Evolutionary conservation across 441 rosid species (phyloP).

Genomic region (Biscutella laevigata): DNA sequence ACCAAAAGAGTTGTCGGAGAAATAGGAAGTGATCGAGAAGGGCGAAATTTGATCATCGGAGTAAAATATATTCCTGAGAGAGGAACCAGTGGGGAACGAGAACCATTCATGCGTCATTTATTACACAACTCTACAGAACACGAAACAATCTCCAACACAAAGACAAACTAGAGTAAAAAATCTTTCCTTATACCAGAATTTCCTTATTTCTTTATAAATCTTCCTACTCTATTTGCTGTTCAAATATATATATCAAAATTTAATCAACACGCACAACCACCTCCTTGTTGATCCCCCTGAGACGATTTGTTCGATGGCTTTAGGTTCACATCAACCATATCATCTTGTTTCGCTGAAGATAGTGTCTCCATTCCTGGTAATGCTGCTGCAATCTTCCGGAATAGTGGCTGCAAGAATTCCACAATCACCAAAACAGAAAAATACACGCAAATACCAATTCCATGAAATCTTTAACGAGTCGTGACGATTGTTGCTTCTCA

Average conservation of each 20-base stretch:
- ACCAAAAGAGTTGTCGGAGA: not conserved
- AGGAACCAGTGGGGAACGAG: too few species aligned
- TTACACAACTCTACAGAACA: conserved; percentile 11
- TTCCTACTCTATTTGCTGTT: conserved; percentile 14
- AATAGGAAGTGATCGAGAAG: not conserved
- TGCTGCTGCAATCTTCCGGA: conserved; percentile 60
- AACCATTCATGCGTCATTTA: conserved; percentile 14
- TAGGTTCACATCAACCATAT: conserved; percentile 50
- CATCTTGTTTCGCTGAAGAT: conserved; percentile 41
- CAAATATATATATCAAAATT: not conserved
- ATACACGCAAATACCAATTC: not conserved
- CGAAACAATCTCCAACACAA: conserved; percentile 4
- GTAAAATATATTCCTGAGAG: too few species aligned
- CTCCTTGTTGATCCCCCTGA: conserved; percentile 27
- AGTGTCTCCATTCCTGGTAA: conserved; percentile 58
- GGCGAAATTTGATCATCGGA: conserved; percentile 1
- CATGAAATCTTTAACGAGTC: not conserved
- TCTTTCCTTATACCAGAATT: conserved; percentile 3
- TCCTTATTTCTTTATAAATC: conserved; percentile 1
- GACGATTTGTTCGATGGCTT: conserved; percentile 25
- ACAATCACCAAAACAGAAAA: not conserved
- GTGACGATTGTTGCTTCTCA: conserved; percentile 12
- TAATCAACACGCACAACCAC: conserved; percentile 25
- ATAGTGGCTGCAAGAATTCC: conserved; percentile 38
- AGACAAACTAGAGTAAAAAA: conserved; percentile 4